These are phyloP conservation scores for Aspergillus clavatus DNA, from an alignment of 2,329 filamentous ascomycete species.

Conservation along the genomic window DNA sequence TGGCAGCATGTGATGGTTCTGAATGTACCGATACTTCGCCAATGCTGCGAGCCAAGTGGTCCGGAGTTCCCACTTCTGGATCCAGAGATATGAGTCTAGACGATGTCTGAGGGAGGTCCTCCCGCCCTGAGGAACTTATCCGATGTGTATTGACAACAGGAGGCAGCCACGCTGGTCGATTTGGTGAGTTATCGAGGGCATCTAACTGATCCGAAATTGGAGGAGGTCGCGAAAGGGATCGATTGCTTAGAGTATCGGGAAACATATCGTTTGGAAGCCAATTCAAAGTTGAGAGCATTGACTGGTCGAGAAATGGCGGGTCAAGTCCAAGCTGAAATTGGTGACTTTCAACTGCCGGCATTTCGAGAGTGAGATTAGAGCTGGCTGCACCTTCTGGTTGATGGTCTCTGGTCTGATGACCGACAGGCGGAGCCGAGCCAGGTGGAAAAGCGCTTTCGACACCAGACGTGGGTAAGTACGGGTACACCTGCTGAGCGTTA, in stretches of 20 bases:
- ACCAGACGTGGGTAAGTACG: constrained; percentile 10
- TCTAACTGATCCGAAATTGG: constrained; percentile 17
- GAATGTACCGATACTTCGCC: constrained; percentile 21
- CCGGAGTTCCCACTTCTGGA: constrained; percentile 17
- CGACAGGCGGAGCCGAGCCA: constrained; percentile 6
- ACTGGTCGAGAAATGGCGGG: constrained; percentile 23
- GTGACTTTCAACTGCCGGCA: constrained; percentile 14
- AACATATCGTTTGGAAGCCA: constrained; percentile 34
- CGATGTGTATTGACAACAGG: constrained; percentile 18
- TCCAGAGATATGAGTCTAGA: constrained; percentile 16
- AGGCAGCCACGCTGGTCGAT: constrained; percentile 25
- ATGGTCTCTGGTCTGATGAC: constrained; percentile 6
- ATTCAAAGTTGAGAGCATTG: constrained; percentile 31
- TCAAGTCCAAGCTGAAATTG: constrained; percentile 22
- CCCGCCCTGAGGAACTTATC: constrained; percentile 12
- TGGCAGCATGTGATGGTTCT: constrained; percentile 16
- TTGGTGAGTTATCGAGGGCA: constrained; percentile 14
- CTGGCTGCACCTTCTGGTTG: constrained; percentile 8
- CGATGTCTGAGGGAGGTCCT: constrained; percentile 16
- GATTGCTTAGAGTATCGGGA: constrained; percentile 13
- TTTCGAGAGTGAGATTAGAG: constrained; percentile 15
- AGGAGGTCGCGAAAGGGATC: constrained; percentile 9
- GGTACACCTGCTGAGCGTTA: constrained; percentile 8
- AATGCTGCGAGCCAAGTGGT: constrained; percentile 15
- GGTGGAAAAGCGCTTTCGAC: constrained; percentile 5